Evolutionary conservation across 2,329 filamentous ascomycete species (phyloP), one percentile per base, ranked within the genome.

Genomic region (Curvularia sp.): DNA sequence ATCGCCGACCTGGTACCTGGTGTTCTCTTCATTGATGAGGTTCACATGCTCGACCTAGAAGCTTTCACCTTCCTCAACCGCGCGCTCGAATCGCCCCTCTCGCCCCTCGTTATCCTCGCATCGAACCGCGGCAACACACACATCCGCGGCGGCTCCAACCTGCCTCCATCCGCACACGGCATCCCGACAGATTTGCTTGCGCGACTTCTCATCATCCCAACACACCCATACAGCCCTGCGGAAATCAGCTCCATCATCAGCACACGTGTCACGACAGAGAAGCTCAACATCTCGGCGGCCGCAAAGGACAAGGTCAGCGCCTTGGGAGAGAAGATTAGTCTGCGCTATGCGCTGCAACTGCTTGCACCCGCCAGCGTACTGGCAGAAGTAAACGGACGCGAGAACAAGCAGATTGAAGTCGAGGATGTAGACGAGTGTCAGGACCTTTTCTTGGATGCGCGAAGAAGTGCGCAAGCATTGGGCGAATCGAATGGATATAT

Each of bases 21-120:
- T 69, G 95, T 99, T 60, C 84, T 99, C 49, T 99, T 99, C 82
- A 99, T 99, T 70, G 95, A 99, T 73, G 95, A 99, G 87, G 94
- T 96, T 60, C 94, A 99, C 83, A 99, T 99, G 95, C 92, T 99
- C 70, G 95, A 99, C 78, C 90, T 99, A 69, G 95, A 99, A 83
- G 96, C 93, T 83, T 99, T 98, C 82, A 98, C 95, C 67, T 99
- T 97, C 81, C 88, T 99, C 74, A 98, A 98, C 84, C 91, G 93
- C 75, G 95, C 95, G n/a, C 86, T 99, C 68, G 95, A 99, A 84
- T 93, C 92, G 55, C 87, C 89, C 66, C 96, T 99, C 73, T 94
- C 94, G 1, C 95, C 95, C 57, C 97, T 99, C 73, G 95, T 99
- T 61, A 95, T 99, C 67, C 89, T 99, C 61, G 95, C 95, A 59